A percentile compares a stretch with the other conserved stretches of the same genome.
Evolutionary conservation across 169 alveolate species (phyloP).

Genomic region (Toxoplasma gondii): DNA sequence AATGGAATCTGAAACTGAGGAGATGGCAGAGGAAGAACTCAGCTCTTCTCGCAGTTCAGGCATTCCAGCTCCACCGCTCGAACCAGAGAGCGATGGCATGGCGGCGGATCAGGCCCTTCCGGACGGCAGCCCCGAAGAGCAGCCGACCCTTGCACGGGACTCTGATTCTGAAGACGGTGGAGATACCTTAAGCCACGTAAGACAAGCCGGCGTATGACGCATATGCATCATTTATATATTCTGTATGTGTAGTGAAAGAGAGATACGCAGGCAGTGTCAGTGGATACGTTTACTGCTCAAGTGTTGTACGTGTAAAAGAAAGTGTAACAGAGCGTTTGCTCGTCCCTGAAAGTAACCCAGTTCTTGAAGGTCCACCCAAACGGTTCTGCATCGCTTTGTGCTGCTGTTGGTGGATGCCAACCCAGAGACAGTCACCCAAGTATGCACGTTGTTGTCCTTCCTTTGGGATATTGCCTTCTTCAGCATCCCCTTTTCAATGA

Average conservation of each 20-base stretch:
- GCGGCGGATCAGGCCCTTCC: not conserved
- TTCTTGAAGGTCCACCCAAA: too few species aligned
- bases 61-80: not conserved
- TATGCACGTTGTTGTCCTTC: too few species aligned
- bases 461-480: not conserved
- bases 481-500: slow-evolving; percentile 13
- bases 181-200: not conserved
- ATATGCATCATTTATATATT: not conserved
- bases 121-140: not conserved
- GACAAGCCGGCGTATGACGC: not conserved
- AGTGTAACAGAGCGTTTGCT: too few species aligned
- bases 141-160: not conserved
- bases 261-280: too few species aligned
- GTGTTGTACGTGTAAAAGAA: too few species aligned
- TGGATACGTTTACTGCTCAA: too few species aligned
- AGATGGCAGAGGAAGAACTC: not conserved
- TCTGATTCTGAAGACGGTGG: not conserved
- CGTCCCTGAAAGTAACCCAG: too few species aligned
- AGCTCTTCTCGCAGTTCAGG: not conserved
- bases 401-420: too few species aligned
- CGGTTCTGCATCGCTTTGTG: too few species aligned
- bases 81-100: not conserved
- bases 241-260: too few species aligned
- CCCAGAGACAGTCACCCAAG: too few species aligned
- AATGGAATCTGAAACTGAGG: slow-evolving; percentile 31